Conservation (phyloP, 108 stramenopile genomes). For the Aurantiochytrium sp. region DNA sequence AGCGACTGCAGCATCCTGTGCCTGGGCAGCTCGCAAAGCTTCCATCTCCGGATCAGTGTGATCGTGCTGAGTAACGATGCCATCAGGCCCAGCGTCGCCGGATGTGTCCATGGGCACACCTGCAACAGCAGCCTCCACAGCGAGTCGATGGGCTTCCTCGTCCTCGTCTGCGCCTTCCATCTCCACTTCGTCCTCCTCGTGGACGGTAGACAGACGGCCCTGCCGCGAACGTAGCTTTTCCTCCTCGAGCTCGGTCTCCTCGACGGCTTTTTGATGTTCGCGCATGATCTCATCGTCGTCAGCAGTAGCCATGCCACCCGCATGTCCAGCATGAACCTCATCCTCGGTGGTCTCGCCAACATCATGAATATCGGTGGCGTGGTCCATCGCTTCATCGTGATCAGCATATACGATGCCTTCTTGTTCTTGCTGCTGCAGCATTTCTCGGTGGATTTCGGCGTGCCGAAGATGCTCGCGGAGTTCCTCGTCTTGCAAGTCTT, state of each 20-base stretch:
- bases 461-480: background rate
- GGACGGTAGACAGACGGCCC: background rate
- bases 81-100: background rate
- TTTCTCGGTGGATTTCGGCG: background rate
- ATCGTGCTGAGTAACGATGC: no score
- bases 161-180: background rate
- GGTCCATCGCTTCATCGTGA: background rate
- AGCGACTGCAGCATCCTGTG: background rate
- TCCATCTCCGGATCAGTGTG: background rate
- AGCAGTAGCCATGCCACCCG: background rate
- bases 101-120: background rate
- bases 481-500: conserved; percentile 49
- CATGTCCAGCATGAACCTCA: background rate
- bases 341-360: background rate
- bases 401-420: background rate
- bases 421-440: background rate
- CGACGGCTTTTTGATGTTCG: background rate
- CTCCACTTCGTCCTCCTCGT: background rate
- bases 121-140: background rate
- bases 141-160: background rate
- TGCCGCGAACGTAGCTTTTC: background rate
- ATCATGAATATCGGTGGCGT: background rate
- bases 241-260: background rate
- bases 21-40: background rate
- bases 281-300: background rate